Evolutionary conservation across 768 basidiomycete species (phyloP), one percentile per base, ranked within the genome.

Genomic region (Mycena leptocephala): DNA sequence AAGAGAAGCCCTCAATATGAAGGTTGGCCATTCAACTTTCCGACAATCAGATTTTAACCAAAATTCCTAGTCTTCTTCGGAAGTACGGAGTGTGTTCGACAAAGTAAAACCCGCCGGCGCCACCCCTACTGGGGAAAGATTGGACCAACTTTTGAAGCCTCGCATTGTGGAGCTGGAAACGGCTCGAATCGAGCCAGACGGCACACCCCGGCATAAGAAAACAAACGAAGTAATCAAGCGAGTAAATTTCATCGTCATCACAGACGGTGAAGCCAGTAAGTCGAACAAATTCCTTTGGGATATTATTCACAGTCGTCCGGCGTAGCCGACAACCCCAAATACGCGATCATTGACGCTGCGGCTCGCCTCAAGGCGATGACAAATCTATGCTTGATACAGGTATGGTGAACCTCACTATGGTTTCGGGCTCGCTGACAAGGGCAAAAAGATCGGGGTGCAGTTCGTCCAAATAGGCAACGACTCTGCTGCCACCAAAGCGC

Each of bases 391-490:
- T n/a, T 71, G 35, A 63, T 74, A 41, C 76, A 77, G 63, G 76
- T 58, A 63, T 22, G 61, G n/a, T n/a, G n/a, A n/a, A n/a, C 18
- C n/a, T 3, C 13, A 11, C 11, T 26, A 14, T 16, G 7, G n/a
- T 9, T 24, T 26, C 9, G 11, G 13, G 0, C 22, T 7, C 48
- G 26, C 14, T 46, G 26, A 56, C 8, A 9, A 5, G n/a, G 26
- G n/a, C 1, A n/a, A 2, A 0, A 16, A 94, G 89, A 85, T 94
- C 22, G 92, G 93, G 0, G 89, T 94, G 26, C 93, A 94, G 76
- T 93, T 95, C 67, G 89, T 95, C 1, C 95, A 95, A 82, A 90
- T 95, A 46, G 94, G 94, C 2, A 81, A 90, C 74, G 82, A 80
- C 79, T 80, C 71, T 41, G 77, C 56, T 46, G 80, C 73, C 86